phyloP scores from a whole-genome alignment of 225 moss, liverwort and hornwort genomes.

The Pleurozium schreberi region DNA sequence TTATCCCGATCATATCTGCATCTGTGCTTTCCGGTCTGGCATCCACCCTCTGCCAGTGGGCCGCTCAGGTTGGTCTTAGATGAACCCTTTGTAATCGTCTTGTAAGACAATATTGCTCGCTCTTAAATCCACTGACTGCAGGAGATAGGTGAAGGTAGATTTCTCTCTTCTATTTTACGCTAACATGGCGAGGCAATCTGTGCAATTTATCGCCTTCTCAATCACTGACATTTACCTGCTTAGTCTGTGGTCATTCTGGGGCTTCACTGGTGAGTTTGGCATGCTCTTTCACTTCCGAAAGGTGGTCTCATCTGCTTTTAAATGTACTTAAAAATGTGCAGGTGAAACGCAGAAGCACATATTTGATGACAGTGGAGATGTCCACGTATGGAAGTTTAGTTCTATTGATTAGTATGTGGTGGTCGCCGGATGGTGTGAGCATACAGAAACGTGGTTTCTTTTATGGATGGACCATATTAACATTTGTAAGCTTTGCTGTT shows the following conservation, averaged over 20 bases:
- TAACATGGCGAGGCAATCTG: not conserved
- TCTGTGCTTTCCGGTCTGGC: constrained; percentile 91
- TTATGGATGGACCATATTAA: constrained; percentile 71
- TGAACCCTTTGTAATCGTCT: not conserved
- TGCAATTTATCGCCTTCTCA: not conserved
- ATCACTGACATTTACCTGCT: not conserved
- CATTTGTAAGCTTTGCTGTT: constrained; percentile 36
- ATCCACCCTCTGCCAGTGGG: constrained; percentile 97
- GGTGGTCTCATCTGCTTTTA: not conserved
- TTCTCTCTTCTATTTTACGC: not conserved
- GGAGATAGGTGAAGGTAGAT: not conserved
- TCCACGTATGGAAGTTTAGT: constrained; percentile 64
- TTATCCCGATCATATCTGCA: constrained; percentile 74
- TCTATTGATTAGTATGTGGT: constrained; percentile 61
- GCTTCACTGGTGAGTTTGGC: not conserved
- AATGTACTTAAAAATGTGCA: not conserved
- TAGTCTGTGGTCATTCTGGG: not conserved
- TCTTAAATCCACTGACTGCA: not conserved
- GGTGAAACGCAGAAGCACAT: constrained; percentile 82
- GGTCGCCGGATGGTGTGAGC: constrained; percentile 84
- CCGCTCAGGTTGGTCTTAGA: constrained; percentile 50
- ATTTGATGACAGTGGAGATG: constrained; percentile 98
- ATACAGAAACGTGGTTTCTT: constrained; percentile 76
- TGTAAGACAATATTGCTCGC: not conserved
- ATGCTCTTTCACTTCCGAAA: not conserved